phyloP scores from a whole-genome alignment of 2,329 filamentous ascomycete genomes.

The Stemphylium lycopersici region DNA sequence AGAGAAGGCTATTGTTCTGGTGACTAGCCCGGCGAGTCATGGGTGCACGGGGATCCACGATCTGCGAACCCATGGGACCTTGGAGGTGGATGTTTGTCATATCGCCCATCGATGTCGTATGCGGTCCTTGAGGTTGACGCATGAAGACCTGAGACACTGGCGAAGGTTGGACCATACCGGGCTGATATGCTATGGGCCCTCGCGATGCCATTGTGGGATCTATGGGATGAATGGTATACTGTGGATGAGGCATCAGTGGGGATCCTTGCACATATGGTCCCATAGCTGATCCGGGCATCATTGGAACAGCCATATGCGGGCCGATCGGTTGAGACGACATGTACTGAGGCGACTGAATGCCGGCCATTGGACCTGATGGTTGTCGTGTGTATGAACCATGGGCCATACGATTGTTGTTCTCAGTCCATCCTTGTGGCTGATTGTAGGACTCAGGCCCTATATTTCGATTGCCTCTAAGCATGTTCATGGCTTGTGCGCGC shows the following conservation, averaged over 20 bases:
- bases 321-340: conserved; percentile 17
- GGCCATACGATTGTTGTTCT: conserved; percentile 25
- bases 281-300: conserved; percentile 12
- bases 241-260: conserved; percentile 11
- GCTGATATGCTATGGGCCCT: conserved; percentile 17
- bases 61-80: conserved; percentile 10
- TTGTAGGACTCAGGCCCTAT: conserved; percentile 17
- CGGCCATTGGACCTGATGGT: conserved; percentile 14
- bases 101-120: conserved; percentile 30
- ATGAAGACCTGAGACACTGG: conserved; percentile 21
- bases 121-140: conserved; percentile 12
- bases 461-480: conserved; percentile 18
- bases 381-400: conserved; percentile 23
- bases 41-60: conserved; percentile 15
- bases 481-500: conserved; percentile 10
- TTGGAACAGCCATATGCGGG: conserved; percentile 14
- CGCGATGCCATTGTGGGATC: conserved; percentile 16
- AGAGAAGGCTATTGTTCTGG: conserved; percentile 21
- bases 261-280: conserved; percentile 21
- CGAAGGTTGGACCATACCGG: conserved; percentile 13
- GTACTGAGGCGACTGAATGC: conserved; percentile 24
- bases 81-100: conserved; percentile 37
- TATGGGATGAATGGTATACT: conserved; percentile 18
- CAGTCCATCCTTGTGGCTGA: conserved; percentile 20
- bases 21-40: conserved; percentile 10